A percentile compares a stretch with the other conserved stretches of the same genome.
Evolutionary conservation across 495 filamentous ascomycete species (phyloP).

Genomic region (Trichoderma asperelloides): DNA sequence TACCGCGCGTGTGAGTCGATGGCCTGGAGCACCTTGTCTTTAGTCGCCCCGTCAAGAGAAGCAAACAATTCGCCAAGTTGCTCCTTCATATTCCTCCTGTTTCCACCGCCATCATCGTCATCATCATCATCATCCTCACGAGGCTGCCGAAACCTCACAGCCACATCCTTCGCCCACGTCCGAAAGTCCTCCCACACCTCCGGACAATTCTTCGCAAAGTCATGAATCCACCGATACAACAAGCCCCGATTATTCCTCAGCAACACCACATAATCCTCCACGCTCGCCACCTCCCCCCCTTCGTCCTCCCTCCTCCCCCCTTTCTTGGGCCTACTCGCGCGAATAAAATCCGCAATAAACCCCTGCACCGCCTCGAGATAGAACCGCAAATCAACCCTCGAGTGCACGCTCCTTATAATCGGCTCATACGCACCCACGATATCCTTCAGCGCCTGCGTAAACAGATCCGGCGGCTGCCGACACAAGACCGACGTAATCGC

Average conservation of each 20-base stretch:
- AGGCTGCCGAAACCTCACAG: conserved; percentile 29
- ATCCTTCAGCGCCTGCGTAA: conserved; percentile 49
- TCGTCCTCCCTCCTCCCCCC: conserved; percentile 1
- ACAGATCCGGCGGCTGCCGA: conserved; percentile 47
- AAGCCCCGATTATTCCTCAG: conserved; percentile 44
- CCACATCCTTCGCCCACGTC: conserved; percentile 31
- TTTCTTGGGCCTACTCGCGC: conserved; percentile 28
- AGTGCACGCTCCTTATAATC: conserved; percentile 53
- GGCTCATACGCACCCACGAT: conserved; percentile 52
- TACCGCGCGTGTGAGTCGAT: conserved; percentile 48
- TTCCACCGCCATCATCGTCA: background rate
- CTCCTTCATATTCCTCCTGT: conserved; percentile 31
- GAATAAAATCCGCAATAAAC: conserved; percentile 55
- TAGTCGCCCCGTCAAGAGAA: conserved; percentile 30
- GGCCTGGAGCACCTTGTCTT: conserved; percentile 24
- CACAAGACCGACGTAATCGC: conserved; percentile 49
- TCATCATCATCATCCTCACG: background rate
- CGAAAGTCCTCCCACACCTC: conserved; percentile 44
- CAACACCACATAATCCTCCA: conserved; percentile 53
- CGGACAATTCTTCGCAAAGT: conserved; percentile 51
- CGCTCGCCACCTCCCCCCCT: conserved; percentile 29
- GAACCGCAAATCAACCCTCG: conserved; percentile 52
- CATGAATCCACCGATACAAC: conserved; percentile 53
- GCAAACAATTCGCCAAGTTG: conserved; percentile 37
- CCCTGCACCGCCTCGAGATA: conserved; percentile 46